Evolutionary conservation across 306 rosid genomes (phyloP), one percentile per base, ranked within the genome.

Genomic region (Glycine tomentella): DNA sequence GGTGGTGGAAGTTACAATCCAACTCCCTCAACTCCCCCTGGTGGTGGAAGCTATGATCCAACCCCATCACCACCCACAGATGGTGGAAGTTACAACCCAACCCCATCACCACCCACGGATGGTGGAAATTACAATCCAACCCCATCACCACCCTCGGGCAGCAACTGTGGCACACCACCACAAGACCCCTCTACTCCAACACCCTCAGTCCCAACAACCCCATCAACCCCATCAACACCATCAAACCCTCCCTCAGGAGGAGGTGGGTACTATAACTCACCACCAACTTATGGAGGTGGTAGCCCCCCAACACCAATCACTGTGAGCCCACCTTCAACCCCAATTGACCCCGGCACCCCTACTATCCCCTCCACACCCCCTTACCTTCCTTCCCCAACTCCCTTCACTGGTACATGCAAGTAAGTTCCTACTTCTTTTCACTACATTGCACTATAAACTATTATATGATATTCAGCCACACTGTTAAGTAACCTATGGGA

Each of bases 341-440:
- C 97, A 8, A 81, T 86, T 3, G 88, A 87, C 56, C 91, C 91
- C 31, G 87, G 82, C 9, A 82, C 87, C 8, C 91, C 93, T 7
- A 61, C 85, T 13, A 36, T 61, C 16, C 87, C 94, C 33, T 75
- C 48, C 31, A 7, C 93, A 11, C 95, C 97, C 49, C 97, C 98
- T 33, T 90, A 7, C 84, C 82, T 86, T 61, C 90, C 92, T 56
- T 82, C 92, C 11, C 98, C 99, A 80, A 46, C 97, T 46, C 99
- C 97, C 70, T 84, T 90, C 86, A 91, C 86, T 16, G 93, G 95
- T 45, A 93, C 98, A 83, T 93, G 98, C 99, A 86, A 79, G 99
- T 95, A 87, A 93, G 98, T 90, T 82, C 61, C 36, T 8, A 9
- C 12, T 9, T 46, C 51, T 46, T 80, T 50, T 74, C 13, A 66